These are phyloP conservation scores for Davidsoniella eucalypti DNA, from an alignment of 2,329 filamentous ascomycete species.

Conservation along the genomic window DNA sequence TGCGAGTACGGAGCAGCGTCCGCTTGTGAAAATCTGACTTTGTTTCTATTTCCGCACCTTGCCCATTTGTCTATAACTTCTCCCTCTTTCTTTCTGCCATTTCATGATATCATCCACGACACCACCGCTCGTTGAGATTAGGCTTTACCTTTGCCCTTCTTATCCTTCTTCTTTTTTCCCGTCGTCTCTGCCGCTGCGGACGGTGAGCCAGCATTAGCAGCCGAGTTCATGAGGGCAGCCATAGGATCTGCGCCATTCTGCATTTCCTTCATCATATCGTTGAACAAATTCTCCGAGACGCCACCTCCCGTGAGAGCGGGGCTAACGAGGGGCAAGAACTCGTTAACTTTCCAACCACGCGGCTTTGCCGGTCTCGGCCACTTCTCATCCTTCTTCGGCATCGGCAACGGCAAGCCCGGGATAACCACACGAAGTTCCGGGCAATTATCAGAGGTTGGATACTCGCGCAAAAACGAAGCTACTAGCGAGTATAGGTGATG, in stretches of 20 bases:
- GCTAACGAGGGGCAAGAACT: slow-evolving; percentile 71
- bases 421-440: slow-evolving; percentile 57
- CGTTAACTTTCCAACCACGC: slow-evolving; percentile 78
- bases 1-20: too few relatives aligned
- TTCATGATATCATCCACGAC: not conserved
- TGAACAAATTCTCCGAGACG: slow-evolving; percentile 83
- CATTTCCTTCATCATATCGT: slow-evolving; percentile 97
- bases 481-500: slow-evolving; percentile 78
- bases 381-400: slow-evolving; percentile 45
- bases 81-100: not conserved
- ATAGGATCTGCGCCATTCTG: slow-evolving; percentile 31
- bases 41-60: too few relatives aligned
- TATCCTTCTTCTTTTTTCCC: slow-evolving; percentile 31
- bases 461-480: slow-evolving; percentile 53
- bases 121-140: slow-evolving; percentile 10
- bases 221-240: slow-evolving; percentile 26
- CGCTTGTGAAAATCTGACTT: too few relatives aligned
- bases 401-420: slow-evolving; percentile 48
- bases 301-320: slow-evolving; percentile 84
- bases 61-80: not conserved
- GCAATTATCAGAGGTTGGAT: slow-evolving; percentile 58
- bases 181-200: slow-evolving; percentile 17
- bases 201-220: slow-evolving; percentile 15
- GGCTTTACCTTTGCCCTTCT: slow-evolving; percentile 31
- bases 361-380: slow-evolving; percentile 62